Evolutionary conservation across 2,329 filamentous ascomycete species (phyloP).

Genomic region (Dactylellina parvicollis): DNA sequence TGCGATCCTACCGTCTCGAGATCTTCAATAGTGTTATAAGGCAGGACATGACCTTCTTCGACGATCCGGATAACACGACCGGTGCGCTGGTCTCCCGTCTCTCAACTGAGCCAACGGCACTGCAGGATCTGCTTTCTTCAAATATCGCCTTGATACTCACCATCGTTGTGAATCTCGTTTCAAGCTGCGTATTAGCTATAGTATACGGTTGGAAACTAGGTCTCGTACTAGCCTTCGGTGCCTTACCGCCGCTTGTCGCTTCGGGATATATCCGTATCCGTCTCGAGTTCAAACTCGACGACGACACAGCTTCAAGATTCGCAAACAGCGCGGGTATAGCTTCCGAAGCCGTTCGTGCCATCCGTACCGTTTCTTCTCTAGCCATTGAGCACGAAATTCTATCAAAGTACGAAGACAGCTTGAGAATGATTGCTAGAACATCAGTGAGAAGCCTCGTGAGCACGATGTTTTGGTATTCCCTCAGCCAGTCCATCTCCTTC

Average conservation of each 20-base stretch:
- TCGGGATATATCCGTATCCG: slow-evolving; percentile 61
- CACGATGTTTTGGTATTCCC: slow-evolving; percentile 73
- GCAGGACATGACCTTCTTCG: slow-evolving; percentile 61
- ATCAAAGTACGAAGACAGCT: slow-evolving; percentile 69
- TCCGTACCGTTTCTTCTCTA: slow-evolving; percentile 76
- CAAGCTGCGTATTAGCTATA: slow-evolving; percentile 63
- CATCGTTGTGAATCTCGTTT: slow-evolving; percentile 64
- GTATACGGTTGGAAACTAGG: slow-evolving; percentile 62
- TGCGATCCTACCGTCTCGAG: slow-evolving; percentile 55
- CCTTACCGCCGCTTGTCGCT: slow-evolving; percentile 60
- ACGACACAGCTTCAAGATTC: slow-evolving; percentile 75
- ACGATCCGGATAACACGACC: slow-evolving; percentile 57
- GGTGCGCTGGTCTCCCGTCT: slow-evolving; percentile 60
- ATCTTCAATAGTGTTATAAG: slow-evolving; percentile 66
- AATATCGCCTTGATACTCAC: slow-evolving; percentile 65
- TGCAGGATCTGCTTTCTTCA: slow-evolving; percentile 66
- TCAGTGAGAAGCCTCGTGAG: slow-evolving; percentile 72
- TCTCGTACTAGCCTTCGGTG: slow-evolving; percentile 61
- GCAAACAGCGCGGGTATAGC: slow-evolving; percentile 78
- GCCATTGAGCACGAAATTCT: slow-evolving; percentile 75
- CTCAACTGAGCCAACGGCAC: slow-evolving; percentile 61
- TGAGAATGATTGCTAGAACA: slow-evolving; percentile 68
- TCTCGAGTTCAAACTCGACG: slow-evolving; percentile 72
- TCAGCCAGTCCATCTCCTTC: slow-evolving; percentile 74
- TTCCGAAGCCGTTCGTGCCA: slow-evolving; percentile 77